A percentile compares a stretch with the other conserved stretches of the same genome.
These are phyloP conservation scores for Dendrobium chrysotoxum DNA, from an alignment of 106 monocot species.

Conservation along the genomic window DNA sequence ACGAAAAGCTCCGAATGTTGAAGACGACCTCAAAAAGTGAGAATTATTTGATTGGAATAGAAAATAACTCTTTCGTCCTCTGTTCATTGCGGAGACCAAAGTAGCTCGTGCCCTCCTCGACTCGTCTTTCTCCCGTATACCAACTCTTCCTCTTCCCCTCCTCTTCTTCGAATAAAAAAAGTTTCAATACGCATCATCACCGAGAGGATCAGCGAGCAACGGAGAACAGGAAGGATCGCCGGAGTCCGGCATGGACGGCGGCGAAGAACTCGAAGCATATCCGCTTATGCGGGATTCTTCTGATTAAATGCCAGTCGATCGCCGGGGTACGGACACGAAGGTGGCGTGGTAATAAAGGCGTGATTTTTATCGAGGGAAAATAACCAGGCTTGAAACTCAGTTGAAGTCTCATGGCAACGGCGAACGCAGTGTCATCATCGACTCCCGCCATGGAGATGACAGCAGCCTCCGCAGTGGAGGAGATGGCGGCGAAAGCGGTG, in stretches of 20 bases:
- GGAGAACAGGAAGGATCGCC: background rate
- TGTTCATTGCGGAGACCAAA: slow-evolving; percentile 1
- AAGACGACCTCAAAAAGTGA: slow-evolving; percentile 4
- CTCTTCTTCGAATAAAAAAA: background rate
- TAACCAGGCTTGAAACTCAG: background rate
- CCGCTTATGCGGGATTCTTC: background rate
- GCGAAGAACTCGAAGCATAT: background rate
- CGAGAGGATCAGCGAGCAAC: background rate
- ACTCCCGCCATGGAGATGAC: background rate
- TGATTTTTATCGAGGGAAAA: background rate
- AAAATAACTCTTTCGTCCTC: background rate
- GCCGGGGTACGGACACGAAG: background rate
- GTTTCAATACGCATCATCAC: background rate
- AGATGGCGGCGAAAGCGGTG: slow-evolving; percentile 32
- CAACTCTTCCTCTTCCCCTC: background rate
- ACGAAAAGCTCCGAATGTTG: background rate
- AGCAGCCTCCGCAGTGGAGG: slow-evolving; percentile 21
- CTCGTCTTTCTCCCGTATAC: background rate
- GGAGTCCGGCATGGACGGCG: background rate
- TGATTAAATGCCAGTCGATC: background rate
- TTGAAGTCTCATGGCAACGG: background rate
- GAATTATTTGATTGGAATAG: slow-evolving; percentile 1
- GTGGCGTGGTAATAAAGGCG: background rate
- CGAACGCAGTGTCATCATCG: background rate
- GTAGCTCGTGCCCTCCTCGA: background rate